phyloP scores from a whole-genome alignment of 257 asterid species.

The Jaltomata sinuosa region DNA sequence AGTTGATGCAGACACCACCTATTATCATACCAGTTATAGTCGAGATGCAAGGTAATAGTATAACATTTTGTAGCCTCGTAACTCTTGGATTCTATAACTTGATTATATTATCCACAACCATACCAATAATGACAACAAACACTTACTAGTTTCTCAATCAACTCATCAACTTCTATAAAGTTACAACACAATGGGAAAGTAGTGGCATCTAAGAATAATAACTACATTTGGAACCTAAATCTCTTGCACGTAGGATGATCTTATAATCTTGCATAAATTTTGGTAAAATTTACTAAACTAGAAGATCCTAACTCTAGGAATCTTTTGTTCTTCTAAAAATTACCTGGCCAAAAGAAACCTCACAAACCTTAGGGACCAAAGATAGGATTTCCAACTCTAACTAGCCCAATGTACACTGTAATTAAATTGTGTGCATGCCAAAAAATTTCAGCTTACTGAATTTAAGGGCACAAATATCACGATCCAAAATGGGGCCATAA shows the following conservation, averaged over 20 bases:
- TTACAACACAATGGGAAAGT: neutral
- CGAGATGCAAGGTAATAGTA: neutral
- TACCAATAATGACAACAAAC: neutral
- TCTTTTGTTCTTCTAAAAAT: neutral
- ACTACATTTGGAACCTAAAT: neutral
- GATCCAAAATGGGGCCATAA: too few species aligned
- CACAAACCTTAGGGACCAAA: neutral
- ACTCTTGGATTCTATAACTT: neutral
- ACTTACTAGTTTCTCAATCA: neutral
- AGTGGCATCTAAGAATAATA: neutral
- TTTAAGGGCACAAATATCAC: neutral
- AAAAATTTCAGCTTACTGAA: neutral
- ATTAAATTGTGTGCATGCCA: neutral
- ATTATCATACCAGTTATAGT: neutral
- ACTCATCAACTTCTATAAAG: neutral
- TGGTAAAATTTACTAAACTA: neutral
- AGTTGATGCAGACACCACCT: neutral
- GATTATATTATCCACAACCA: neutral
- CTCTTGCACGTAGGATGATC: neutral
- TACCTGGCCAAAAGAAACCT: neutral
- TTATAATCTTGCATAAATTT: neutral
- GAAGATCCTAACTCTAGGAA: neutral
- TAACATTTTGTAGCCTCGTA: neutral
- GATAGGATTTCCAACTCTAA: neutral
- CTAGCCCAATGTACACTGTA: neutral